Base-by-base conservation (phyloP, 2,329 filamentous ascomycete genomes). In the Botrytis deweyae region DNA sequence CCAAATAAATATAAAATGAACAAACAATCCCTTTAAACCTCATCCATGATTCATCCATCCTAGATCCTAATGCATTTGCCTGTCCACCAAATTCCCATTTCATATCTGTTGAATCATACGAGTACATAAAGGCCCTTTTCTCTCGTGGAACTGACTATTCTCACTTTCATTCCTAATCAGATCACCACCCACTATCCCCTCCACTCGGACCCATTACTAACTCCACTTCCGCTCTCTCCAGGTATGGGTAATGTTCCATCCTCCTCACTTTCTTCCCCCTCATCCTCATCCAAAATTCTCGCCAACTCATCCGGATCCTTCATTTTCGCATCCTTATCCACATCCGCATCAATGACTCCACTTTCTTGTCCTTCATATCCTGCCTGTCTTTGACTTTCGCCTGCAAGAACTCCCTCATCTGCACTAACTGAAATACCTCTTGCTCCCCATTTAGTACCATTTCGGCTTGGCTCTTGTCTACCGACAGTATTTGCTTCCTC, bases 341-440 rank as follows among this genome's bases (percentile, higher is more conserved):
- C 83, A 44, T 81, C 82, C 3, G 74, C 78, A 80, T 71, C 85
- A 83, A 65, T 86, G 83, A 76, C 84, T 79, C 75, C 86, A 82
- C 85, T 83, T 70, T 86, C 84, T 29, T 83, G 82, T 16, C 78
- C 79, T 25, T 80, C 78, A n/a, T 83, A 83, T 64, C 83, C 81
- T 6, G 71, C 76, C 40, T 80, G 80, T 70, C 80, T 79, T 61
- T 86, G 85, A 46, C 83, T 83, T 72, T 89, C 86, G 59, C 83
- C 80, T 72, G 86, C 87, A 20, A 89, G 81, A 5, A 89, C 85
- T 2, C 86, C 87, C 36, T 91, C 90, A 76, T 92, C 90, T 46
- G 90, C 90, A 76, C 88, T 90, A 77, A 92, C 86, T 1, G 89
- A 91, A 78, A 92, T 91, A 72, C 90, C 90, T 40, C 90, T 85